phyloP scores from a whole-genome alignment of 768 basidiomycete species.

The Lactarius psammicola region DNA sequence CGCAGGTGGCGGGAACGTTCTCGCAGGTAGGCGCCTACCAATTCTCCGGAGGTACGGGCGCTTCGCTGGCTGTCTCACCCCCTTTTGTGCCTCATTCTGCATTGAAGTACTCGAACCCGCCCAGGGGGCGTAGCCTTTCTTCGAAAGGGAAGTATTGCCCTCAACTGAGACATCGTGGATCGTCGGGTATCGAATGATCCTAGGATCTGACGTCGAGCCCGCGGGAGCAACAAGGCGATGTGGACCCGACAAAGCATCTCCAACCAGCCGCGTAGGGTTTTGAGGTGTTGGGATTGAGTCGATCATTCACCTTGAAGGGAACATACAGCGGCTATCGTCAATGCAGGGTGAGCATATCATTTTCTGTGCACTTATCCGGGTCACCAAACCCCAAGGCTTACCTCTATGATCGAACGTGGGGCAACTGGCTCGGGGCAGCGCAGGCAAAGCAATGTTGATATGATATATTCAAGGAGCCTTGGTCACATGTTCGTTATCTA shows the following conservation, averaged over 20 bases:
- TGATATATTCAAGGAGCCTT: neutral
- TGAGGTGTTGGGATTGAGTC: neutral
- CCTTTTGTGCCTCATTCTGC: neutral
- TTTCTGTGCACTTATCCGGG: neutral
- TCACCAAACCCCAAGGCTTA: neutral
- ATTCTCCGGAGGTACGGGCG: slow-evolving; percentile 19
- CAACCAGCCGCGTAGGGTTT: neutral
- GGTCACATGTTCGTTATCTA: neutral
- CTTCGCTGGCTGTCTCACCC: neutral
- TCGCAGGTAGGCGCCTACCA: slow-evolving; percentile 6
- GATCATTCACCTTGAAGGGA: neutral
- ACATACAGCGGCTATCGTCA: neutral
- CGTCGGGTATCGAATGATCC: neutral
- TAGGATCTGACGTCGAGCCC: neutral
- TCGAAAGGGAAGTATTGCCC: neutral
- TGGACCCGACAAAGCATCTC: neutral
- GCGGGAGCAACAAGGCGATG: slow-evolving; percentile 6
- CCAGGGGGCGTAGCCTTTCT: neutral
- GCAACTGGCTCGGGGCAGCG: neutral
- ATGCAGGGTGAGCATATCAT: neutral
- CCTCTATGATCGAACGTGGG: neutral
- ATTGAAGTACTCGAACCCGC: neutral
- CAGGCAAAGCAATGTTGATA: neutral
- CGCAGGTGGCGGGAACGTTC: neutral
- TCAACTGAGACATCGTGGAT: neutral